Evolutionary conservation across 2,329 filamentous ascomycete genomes (phyloP).

Genomic region (Fusarium phyllophilum): DNA sequence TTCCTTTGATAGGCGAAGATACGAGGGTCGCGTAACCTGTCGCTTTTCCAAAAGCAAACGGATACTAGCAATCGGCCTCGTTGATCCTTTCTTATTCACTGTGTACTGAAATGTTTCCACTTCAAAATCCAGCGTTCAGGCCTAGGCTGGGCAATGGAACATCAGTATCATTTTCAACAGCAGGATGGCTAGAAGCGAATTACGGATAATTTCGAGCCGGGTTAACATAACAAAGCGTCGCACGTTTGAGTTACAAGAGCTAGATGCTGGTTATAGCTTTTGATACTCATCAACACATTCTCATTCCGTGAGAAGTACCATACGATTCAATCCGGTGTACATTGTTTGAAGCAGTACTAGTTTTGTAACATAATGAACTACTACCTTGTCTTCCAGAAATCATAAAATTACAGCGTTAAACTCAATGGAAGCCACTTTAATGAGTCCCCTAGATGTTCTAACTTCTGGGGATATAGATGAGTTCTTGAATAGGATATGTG

Average conservation of each 20-base stretch:
- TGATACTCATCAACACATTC: neutral
- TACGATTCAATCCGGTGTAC: neutral
- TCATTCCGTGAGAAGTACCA: too few species aligned
- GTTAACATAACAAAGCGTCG: too few species aligned
- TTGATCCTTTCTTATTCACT: too few species aligned
- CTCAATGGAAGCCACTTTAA: neutral
- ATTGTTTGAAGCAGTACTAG: neutral
- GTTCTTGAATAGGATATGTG: neutral
- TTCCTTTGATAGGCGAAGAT: neutral
- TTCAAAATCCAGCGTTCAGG: neutral
- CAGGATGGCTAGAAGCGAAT: neutral
- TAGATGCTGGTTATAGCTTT: too few species aligned
- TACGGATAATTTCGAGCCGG: too few species aligned
- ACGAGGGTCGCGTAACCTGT: neutral
- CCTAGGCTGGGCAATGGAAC: neutral
- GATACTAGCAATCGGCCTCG: neutral
- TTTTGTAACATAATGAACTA: neutral
- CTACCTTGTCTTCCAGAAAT: accelerated
- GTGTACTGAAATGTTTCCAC: neutral
- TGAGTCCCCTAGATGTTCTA: neutral
- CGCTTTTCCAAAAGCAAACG: neutral
- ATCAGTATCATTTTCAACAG: neutral
- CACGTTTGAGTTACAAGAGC: accelerated
- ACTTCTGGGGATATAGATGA: accelerated
- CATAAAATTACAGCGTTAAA: neutral